Base-by-base conservation (phyloP, 2,329 filamentous ascomycete genomes). In the Alternaria hordeiaustralica region DNA sequence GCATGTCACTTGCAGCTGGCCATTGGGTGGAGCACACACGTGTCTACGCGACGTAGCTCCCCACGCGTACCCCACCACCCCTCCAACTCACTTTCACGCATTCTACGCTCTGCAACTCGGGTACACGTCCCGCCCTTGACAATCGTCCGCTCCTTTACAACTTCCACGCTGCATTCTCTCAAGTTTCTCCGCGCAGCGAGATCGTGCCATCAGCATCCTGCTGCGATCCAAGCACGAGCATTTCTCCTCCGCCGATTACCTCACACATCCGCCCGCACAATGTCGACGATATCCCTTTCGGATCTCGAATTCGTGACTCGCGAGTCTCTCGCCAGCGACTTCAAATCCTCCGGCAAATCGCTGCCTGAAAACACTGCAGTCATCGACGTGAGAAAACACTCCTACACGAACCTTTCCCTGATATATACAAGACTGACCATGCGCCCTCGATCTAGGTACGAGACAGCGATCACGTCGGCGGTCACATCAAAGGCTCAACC, bases 391-490 rank as follows among this genome's bases (percentile, higher is more conserved):
- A 53, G 49, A 85, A 18, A 88, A 96, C 56, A 6, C 91, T 0
- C 81, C 28, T 70, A 41, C 36, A 41, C n/a, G 5, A 41, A 41
- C 8, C 36, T 41, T 60, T 43, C 76, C 61, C 62, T 30, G 36
- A 15, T 60, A 45, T 45, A 36, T 9, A 51, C 28, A 36, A 36
- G 8, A 41, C 49, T 53, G n/a, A 53, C 68, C 60, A 85, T 94
- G 61, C 92, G 92, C 10, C 85, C 98, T 41, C 98, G 41, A 87
- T 98, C 62, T 96, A 98, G 79, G 96, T 98, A 8, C 89, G 96
- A 61, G 96, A 97, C 79, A 89, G 90, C 69, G 95, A 98, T 81
- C 90, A 96, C 81, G 86, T 97, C 51, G 95, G 95, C 70, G 95
- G 95, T 30, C 94, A 97, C 82, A 97, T 98, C 81, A 85, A 86